Conservation (phyloP, 352 stramenopile species). For the Phytopythium aichiense region DNA sequence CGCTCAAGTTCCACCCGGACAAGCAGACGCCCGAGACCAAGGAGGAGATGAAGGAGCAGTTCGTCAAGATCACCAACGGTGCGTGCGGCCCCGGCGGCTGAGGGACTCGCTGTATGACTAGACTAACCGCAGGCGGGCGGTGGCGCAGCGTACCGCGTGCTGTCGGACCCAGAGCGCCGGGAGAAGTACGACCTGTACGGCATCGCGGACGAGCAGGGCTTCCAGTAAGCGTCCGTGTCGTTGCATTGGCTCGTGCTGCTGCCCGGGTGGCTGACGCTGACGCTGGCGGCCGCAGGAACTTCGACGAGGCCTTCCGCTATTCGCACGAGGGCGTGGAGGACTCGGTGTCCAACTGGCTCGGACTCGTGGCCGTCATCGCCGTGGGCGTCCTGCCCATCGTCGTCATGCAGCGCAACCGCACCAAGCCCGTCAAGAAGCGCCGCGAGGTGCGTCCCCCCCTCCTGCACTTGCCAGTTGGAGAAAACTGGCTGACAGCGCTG, state of each 20-base stretch:
- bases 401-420: conserved; percentile 70
- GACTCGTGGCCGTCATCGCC: conserved; percentile 46
- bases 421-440: conserved; percentile 66
- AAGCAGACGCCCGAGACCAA: conserved; percentile 81
- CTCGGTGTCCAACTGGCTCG: conserved; percentile 68
- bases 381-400: conserved; percentile 58
- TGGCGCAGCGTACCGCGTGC: conserved; percentile 57
- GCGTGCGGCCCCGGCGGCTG: not conserved
- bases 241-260: too few relatives aligned
- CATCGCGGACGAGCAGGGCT: conserved; percentile 72
- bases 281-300: conserved; percentile 40
- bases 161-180: conserved; percentile 64
- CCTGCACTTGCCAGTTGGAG: not conserved
- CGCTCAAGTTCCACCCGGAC: conserved; percentile 94
- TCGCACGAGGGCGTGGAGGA: conserved; percentile 65
- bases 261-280: not conserved
- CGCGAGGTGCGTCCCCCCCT: conserved; percentile 38
- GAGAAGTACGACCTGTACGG: conserved; percentile 82
- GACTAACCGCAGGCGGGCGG: not conserved
- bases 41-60: conserved; percentile 59
- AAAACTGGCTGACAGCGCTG: not conserved
- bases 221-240: conserved; percentile 33
- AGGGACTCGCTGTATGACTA: not conserved
- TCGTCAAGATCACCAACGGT: conserved; percentile 82
- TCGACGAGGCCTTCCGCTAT: conserved; percentile 70